Evolutionary conservation across 768 basidiomycete genomes (phyloP), one percentile per base, ranked within the genome.

Genomic region (Naganishia antarctica): DNA sequence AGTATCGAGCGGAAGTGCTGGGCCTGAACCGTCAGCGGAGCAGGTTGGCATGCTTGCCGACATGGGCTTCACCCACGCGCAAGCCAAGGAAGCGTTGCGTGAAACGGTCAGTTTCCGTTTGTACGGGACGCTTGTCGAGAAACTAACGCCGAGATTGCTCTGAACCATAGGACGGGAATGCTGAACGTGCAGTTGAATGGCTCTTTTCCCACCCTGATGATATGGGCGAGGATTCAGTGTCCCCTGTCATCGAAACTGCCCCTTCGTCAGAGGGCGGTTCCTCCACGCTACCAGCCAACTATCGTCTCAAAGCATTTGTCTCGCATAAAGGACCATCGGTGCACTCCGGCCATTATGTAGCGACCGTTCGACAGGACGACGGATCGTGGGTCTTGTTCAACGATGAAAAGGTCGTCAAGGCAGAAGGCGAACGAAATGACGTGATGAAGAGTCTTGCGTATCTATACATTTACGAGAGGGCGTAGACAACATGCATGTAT

Each of bases 251-350:
- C 6, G 9, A 40, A 4, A 82, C 82, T 16, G 65, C 76, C 0
- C 60, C 79, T 7, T 65, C 74, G 2, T 49, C 77, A 15, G 25
- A 66, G 0, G 80, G 81, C 4, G 90, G 90, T 23, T 82, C 84
- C 29, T 79, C 80, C 2, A 70, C 72, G 1, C 81, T 91, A 0
- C 93, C 93, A 0, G 91, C 86, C 5, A 78, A 79, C 15, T 99
- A 90, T 79, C 80, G 81, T 29, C 83, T 99, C 29, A 89, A 91
- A 73, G 91, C 90, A 9, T 99, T 98, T 80, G 86, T 99, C 71
- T 96, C 92, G 53, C 94, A 99, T 81, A 98, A 96, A 72, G 93
- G 94, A 0, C 89, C 90, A 0, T 92, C 90, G 0, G 91, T 93
- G 26, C 94, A 97, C 73, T 94, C 91, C 0, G 78, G 75, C 34